Evolutionary conservation across 2,329 filamentous ascomycete species (phyloP).

Genomic region (Arthrobotrys iridis): DNA sequence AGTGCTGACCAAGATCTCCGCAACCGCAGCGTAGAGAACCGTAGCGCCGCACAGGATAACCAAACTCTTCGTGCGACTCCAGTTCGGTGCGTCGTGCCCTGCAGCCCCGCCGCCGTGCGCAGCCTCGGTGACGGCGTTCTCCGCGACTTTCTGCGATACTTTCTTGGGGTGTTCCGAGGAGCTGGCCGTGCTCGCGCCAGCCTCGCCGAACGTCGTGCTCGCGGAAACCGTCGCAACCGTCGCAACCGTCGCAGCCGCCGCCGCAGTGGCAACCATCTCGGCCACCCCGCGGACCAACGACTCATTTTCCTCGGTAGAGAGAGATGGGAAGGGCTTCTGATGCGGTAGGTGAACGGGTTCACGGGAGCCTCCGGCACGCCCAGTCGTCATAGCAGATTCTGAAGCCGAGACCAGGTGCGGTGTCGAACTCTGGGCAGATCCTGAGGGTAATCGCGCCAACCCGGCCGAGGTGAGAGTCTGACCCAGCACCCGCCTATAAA

Average conservation of each 20-base stretch:
- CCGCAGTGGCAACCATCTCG: slow-evolving; percentile 90
- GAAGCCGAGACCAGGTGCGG: slow-evolving; percentile 8
- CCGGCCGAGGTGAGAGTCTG: slow-evolving; percentile 85
- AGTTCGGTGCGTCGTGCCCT: slow-evolving; percentile 96
- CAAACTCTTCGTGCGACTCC: slow-evolving; percentile 90
- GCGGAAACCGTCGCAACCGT: slow-evolving; percentile 77
- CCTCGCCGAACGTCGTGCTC: slow-evolving; percentile 52
- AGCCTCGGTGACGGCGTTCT: slow-evolving; percentile 51
- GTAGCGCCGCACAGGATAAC: slow-evolving; percentile 90
- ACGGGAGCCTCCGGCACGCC: slow-evolving; percentile 81
- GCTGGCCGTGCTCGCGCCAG: slow-evolving; percentile 46
- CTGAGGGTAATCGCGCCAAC: slow-evolving; percentile 62
- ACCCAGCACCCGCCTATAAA: slow-evolving; percentile 92
- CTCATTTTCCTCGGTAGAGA: slow-evolving; percentile 84
- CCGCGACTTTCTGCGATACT: slow-evolving; percentile 58
- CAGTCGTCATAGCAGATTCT: slow-evolving; percentile 32
- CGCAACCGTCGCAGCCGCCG: slow-evolving; percentile 74
- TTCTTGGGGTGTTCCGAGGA: slow-evolving; percentile 55
- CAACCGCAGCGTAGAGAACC: slow-evolving; percentile 92
- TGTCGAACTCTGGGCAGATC: slow-evolving; percentile 32
- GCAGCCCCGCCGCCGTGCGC: slow-evolving; percentile 62
- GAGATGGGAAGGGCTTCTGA: slow-evolving; percentile 68
- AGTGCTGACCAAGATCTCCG: slow-evolving; percentile 94
- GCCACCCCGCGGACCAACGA: slow-evolving; percentile 85
- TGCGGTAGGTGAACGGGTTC: slow-evolving; percentile 67